A percentile compares a stretch with the other conserved stretches of the same genome.
Conservation (phyloP, 768 basidiomycete genomes). For the Nidularia pulvinata region DNA sequence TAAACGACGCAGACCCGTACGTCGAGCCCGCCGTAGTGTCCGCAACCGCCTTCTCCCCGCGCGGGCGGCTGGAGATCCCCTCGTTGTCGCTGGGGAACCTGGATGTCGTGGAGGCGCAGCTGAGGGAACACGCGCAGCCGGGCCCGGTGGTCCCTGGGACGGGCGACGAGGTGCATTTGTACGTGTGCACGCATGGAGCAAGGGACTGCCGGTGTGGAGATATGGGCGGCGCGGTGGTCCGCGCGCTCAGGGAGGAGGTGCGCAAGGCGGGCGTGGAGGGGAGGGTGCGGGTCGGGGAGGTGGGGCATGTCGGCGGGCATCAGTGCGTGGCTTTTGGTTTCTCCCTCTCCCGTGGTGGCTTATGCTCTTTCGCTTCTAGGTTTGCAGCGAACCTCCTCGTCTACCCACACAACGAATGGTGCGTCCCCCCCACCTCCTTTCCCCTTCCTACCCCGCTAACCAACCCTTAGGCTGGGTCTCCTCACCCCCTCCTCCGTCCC, state of each 20-base stretch:
- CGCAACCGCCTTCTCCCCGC: conserved; percentile 52
- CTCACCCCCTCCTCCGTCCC: conserved; percentile 60
- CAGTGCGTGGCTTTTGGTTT: conserved; percentile 46
- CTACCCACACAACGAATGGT: conserved; percentile 78
- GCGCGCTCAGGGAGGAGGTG: conserved; percentile 54
- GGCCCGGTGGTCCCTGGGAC: conserved; percentile 5
- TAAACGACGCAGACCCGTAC: conserved; percentile 10
- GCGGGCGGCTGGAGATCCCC: conserved; percentile 49
- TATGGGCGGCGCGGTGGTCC: conserved; percentile 55
- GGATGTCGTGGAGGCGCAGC: conserved; percentile 38
- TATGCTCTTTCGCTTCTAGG: conserved; percentile 22
- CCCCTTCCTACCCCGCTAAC: neutral
- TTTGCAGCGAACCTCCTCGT: conserved; percentile 71
- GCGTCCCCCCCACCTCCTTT: conserved; percentile 12
- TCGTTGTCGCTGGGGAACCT: conserved; percentile 46
- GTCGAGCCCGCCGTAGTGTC: neutral
- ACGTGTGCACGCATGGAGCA: conserved; percentile 78
- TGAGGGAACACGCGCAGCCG: conserved; percentile 25
- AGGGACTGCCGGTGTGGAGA: conserved; percentile 83
- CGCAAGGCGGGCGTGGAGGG: conserved; percentile 23
- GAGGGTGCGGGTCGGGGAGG: conserved; percentile 55
- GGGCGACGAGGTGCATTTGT: conserved; percentile 39
- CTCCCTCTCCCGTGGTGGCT: neutral
- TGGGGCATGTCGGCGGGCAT: conserved; percentile 85
- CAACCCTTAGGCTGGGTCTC: conserved; percentile 54